phyloP scores from a whole-genome alignment of 164 flowering plant species.

The Aristolochia fimbriata region DNA sequence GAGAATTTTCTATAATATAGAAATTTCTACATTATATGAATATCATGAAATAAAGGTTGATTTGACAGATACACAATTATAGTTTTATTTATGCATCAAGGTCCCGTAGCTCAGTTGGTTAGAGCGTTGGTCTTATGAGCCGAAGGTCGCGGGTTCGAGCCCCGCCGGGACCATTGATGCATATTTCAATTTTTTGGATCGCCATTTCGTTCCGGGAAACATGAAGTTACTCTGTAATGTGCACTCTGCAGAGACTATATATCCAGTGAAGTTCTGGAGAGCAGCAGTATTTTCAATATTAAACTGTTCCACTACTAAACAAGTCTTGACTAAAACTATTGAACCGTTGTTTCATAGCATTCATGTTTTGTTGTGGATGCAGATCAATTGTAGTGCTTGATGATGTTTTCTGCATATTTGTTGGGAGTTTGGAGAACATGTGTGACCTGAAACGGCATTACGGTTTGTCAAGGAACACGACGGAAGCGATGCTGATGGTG shows the following conservation, averaged over 20 bases:
- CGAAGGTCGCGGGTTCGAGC: conserved; percentile 99
- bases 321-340: too few relatives aligned
- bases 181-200: too few relatives aligned
- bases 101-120: conserved; percentile 92
- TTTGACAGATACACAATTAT: too few relatives aligned
- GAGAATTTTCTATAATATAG: background rate
- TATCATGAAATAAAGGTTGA: background rate
- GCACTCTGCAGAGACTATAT: too few relatives aligned
- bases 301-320: too few relatives aligned
- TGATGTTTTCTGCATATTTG: conserved; percentile 1
- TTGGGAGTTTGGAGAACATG: background rate
- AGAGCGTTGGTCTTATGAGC: conserved; percentile 98
- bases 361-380: background rate
- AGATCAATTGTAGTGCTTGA: background rate
- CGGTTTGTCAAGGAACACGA: background rate
- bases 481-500: background rate
- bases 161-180: conserved; percentile 52
- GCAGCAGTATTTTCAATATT: too few relatives aligned
- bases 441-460: background rate
- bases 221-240: too few relatives aligned
- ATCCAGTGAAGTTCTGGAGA: too few relatives aligned
- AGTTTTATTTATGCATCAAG: conserved; percentile 1
- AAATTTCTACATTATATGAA: too few relatives aligned
- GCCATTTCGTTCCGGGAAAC: too few relatives aligned
- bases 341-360: too few relatives aligned